Base-by-base conservation (phyloP, 345 rosid genomes). In the Euphorbia lathyris region DNA sequence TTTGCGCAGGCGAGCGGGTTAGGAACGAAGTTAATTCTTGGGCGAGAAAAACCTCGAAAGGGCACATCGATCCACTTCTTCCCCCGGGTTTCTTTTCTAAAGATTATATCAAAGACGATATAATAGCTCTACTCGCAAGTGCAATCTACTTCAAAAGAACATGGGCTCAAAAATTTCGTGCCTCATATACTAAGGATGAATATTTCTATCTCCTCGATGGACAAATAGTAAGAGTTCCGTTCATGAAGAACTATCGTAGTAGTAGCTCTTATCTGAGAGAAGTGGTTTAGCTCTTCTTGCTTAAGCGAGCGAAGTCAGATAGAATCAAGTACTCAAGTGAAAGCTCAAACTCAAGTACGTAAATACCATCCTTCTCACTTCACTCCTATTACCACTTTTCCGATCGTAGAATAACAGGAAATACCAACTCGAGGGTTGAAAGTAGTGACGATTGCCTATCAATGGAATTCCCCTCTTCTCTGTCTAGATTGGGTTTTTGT, bases 181-280 rank as follows among this genome's bases (percentile, higher is more conserved):
- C 30, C 26, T 8, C 30, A n/a, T 36, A 48, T 20, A 63, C 66
- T 20, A 22, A 27, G 9, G 11, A 34, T 42, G 30, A 42, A 63
- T 17, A 38, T 9, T 63, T 63, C 12, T 34, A 64, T 20, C 67
- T 42, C 25, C 63, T 73, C 12, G 19, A 65, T 20, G 77, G 81
- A 4, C 13, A 23, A 58, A 38, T 19, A 7, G 50, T 63, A 36
- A 62, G 38, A 30, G 74, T 61, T 22, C 78, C 78, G 9, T 69
- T 66, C 57, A 71, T 74, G 78, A 47, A 32, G n/a, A n/a, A n/a
- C n/a, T n/a, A 3, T 10, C 0, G 23, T 1, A 19, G 12, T 14
- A 17, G 12, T n/a, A n/a, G n/a, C n/a, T n/a, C n/a, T n/a, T n/a
- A n/a, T n/a, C n/a, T n/a, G n/a, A n/a, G n/a, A n/a, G n/a, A n/a